These are phyloP conservation scores for Amaranthus tricolor DNA, from an alignment of 179 eudicot species.

Conservation along the genomic window DNA sequence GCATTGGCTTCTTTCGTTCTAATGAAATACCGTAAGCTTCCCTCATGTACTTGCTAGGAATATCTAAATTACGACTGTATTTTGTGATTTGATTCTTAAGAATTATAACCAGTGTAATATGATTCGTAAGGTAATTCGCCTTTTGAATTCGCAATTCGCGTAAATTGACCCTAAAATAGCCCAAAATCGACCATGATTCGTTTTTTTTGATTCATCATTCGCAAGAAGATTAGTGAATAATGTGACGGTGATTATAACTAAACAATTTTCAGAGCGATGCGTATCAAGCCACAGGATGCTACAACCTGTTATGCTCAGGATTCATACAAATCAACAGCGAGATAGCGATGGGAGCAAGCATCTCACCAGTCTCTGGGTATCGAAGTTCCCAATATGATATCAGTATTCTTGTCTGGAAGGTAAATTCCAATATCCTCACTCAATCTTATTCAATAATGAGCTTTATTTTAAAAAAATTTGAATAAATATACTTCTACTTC, in stretches of 20 bases:
- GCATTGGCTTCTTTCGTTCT: background rate
- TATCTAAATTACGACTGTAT: too few species aligned
- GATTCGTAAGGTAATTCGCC: too few species aligned
- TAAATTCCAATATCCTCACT: constrained; percentile 38
- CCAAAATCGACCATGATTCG: too few species aligned
- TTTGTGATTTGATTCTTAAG: too few species aligned
- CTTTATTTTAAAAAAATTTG: background rate
- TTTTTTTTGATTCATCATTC: too few species aligned
- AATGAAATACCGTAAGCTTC: too few species aligned
- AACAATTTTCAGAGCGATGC: constrained; percentile 79
- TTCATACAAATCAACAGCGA: constrained; percentile 94
- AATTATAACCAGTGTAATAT: too few species aligned
- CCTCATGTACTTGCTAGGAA: too few species aligned
- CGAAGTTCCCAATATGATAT: constrained; percentile 90
- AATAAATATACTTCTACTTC: too few species aligned
- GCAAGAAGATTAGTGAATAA: too few species aligned
- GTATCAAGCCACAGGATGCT: constrained; percentile 99
- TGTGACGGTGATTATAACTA: background rate
- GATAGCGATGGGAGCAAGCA: constrained; percentile 99
- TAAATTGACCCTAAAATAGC: too few species aligned
- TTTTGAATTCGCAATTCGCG: background rate
- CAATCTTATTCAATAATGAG: constrained; percentile 17
- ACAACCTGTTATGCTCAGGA: constrained; percentile 94
- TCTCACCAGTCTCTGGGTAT: constrained; percentile 86
- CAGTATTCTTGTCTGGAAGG: constrained; percentile 99